These are phyloP conservation scores for Bolboschoenus planiculmis DNA, from an alignment of 176 grass and related monocot genomes.

Conservation along the genomic window DNA sequence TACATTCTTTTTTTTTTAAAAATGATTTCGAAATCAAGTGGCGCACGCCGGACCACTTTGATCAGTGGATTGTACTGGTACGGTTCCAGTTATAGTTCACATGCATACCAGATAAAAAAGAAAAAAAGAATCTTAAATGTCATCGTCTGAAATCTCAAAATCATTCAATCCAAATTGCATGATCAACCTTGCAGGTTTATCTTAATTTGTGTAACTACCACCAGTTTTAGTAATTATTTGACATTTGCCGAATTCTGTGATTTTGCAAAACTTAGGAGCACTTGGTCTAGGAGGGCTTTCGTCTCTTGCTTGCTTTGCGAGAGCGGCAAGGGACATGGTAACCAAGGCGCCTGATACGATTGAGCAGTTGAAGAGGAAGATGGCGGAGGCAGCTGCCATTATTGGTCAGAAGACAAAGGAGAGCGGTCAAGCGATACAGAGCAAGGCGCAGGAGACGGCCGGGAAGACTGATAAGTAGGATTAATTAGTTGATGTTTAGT, in stretches of 20 bases:
- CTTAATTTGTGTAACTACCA: not conserved
- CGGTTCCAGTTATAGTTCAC: not conserved
- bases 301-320: not conserved
- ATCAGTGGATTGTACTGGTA: not conserved
- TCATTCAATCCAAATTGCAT: not conserved
- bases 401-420: not conserved
- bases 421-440: not conserved
- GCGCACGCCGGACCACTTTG: not conserved
- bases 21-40: not conserved
- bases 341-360: not conserved
- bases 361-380: not conserved
- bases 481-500: not conserved
- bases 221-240: not conserved
- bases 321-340: not conserved
- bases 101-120: not conserved
- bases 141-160: not conserved
- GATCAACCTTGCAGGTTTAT: no score
- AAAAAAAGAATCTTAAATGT: not conserved
- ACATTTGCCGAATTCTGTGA: not conserved
- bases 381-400: not conserved
- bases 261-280: not conserved
- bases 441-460: not conserved
- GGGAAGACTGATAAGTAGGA: not conserved
- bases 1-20: not conserved
- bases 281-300: conserved; percentile 13